Evolutionary conservation across 768 basidiomycete species (phyloP).

Genomic region (Arthromyces matolae): DNA sequence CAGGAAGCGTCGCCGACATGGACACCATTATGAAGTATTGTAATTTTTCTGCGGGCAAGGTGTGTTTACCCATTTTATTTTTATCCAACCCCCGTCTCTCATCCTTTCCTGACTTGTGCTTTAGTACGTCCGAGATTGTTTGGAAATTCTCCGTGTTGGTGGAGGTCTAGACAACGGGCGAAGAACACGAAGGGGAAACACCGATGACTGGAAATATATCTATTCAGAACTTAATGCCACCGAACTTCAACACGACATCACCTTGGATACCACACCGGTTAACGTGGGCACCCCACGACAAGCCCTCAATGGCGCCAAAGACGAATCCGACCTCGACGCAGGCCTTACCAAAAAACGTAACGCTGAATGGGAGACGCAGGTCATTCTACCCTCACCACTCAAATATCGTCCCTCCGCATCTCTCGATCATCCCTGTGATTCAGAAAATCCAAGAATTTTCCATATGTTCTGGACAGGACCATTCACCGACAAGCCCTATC

Average conservation of each 20-base stretch:
- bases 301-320: slow-evolving; percentile 21
- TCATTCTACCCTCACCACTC: slow-evolving; percentile 45
- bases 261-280: slow-evolving; percentile 18
- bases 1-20: slow-evolving; percentile 83
- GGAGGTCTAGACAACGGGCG: slow-evolving; percentile 79
- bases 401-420: slow-evolving; percentile 40
- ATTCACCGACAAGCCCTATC: slow-evolving; percentile 95
- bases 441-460: slow-evolving; percentile 77
- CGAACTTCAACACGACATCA: slow-evolving; percentile 17
- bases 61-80: slow-evolving; percentile 20
- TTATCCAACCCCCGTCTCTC: slow-evolving; percentile 7
- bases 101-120: no score
- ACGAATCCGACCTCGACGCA: slow-evolving; percentile 41
- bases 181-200: slow-evolving; percentile 65
- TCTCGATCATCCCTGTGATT: slow-evolving; percentile 56
- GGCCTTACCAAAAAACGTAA: slow-evolving; percentile 58
- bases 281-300: slow-evolving; percentile 19
- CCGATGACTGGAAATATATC: slow-evolving; percentile 79
- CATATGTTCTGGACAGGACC: slow-evolving; percentile 98
- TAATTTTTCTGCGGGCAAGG: slow-evolving; percentile 74
- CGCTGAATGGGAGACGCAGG: slow-evolving; percentile 52
- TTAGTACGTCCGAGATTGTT: slow-evolving; percentile 94
- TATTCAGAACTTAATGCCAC: slow-evolving; percentile 42
- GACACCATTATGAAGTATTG: slow-evolving; percentile 86
- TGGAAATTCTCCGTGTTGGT: slow-evolving; percentile 84